Evolutionary conservation across 1,284 basidiomycete species (phyloP).

Genomic region (Boletus nobilissimus): DNA sequence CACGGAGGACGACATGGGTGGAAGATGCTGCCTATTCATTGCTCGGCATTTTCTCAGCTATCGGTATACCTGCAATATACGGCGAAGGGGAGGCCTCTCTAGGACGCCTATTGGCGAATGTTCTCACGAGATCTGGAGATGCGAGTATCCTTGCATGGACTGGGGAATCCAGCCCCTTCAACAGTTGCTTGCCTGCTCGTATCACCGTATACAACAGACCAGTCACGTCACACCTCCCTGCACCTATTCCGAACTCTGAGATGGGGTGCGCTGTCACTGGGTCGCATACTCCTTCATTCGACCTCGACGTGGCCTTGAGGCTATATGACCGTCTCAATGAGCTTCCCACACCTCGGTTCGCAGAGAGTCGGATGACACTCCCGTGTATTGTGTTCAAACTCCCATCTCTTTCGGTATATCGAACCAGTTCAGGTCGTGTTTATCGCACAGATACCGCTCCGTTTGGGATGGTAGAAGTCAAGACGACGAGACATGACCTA

Average conservation of each 20-base stretch:
- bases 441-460: background rate
- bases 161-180: background rate
- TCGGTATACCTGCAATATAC: background rate
- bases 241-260: background rate
- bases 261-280: background rate
- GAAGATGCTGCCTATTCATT: background rate
- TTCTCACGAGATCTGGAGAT: background rate
- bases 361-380: background rate
- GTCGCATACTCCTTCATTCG: background rate
- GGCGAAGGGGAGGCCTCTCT: background rate
- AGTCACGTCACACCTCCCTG: background rate
- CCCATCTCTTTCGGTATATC: background rate
- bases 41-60: background rate
- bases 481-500: background rate
- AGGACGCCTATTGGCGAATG: background rate
- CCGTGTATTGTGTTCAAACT: background rate
- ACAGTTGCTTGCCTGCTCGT: background rate
- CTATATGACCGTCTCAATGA: background rate
- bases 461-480: background rate
- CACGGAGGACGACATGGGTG: background rate
- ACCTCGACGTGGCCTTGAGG: background rate
- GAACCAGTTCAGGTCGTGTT: background rate
- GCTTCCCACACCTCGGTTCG: background rate
- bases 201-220: background rate
- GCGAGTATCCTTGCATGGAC: constrained; percentile 1